Base-by-base conservation (phyloP, 1,284 basidiomycete genomes). In the Athelia psychrophila region DNA sequence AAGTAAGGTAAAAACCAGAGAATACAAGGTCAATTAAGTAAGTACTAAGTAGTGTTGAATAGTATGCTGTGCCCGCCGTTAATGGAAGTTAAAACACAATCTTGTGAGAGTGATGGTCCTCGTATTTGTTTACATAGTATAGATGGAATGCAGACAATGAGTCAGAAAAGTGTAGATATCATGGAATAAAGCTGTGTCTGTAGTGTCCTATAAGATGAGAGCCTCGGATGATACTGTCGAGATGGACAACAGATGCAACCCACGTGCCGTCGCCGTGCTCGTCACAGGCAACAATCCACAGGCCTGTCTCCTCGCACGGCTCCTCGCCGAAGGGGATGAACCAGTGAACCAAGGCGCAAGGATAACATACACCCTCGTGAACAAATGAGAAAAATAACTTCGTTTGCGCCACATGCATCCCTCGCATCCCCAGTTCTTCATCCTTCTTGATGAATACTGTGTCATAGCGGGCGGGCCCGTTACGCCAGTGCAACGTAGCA, bases 331-430 rank as follows among this genome's bases (percentile, higher is more conserved):
- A 35, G 12, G 33, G 33, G 33, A 35, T 35, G 33, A 35, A 18
- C 12, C 18, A 35, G 12, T 35, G 12, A 35, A 68, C 56, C 6
- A 66, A 52, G 1, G 61, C 61, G 49, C 64, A 67, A 5, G 55
- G 56, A 54, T 63, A 62, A 1, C 23, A 12, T 2, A 25, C 32
- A 5, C 32, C 47, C 3, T 56, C 15, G 48, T 59, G 49, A 2
- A 36, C 47, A 35, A 68, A 52, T 9, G 54, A 60, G 49, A 67
- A 58, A 27, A 67, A 65, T 2, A 59, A 51, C 3, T 27, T 36
- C 10, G 64, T 61, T 3, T 52, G 54, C 4, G 60, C 63, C 15
- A 59, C 58, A 18, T 51, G 27, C 1, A 64, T 44, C 0, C 61
- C 60, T 1, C 22, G 19, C 35, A 64, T 58, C 0, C 63, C 62